Evolutionary conservation across 305 asterid species (phyloP).

Genomic region (Fraxinus paxiana): DNA sequence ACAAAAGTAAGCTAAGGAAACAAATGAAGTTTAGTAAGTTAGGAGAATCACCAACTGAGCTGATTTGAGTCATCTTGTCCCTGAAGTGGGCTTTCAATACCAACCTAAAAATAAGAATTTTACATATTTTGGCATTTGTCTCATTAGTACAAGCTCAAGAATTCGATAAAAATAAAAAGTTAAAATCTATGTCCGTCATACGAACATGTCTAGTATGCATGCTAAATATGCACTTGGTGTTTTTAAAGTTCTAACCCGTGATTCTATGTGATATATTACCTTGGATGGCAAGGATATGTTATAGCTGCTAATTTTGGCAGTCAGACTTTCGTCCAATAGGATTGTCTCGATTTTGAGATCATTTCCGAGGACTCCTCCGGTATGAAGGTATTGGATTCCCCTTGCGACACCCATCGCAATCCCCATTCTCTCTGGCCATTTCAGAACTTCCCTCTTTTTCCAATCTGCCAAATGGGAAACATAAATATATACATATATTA

Average conservation of each 20-base stretch:
- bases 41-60: background rate
- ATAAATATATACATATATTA: background rate
- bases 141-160: background rate
- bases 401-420: slow-evolving; percentile 76
- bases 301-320: slow-evolving; percentile 73
- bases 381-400: slow-evolving; percentile 84
- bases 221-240: background rate
- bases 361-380: slow-evolving; percentile 68
- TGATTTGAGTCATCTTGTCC: background rate
- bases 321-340: slow-evolving; percentile 70
- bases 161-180: background rate
- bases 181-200: background rate
- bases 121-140: background rate
- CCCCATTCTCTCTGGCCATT: slow-evolving; percentile 95
- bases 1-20: background rate
- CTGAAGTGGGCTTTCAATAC: slow-evolving; percentile 51
- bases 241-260: background rate
- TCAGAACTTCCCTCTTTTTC: slow-evolving; percentile 71
- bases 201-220: background rate
- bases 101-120: slow-evolving; percentile 42
- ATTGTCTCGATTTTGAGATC: slow-evolving; percentile 68
- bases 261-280: slow-evolving; percentile 30
- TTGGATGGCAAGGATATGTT: slow-evolving; percentile 73
- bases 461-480: slow-evolving; percentile 48
- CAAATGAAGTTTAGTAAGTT: background rate